These are phyloP conservation scores for Fragosphaeria purpurea DNA, from an alignment of 2,329 filamentous ascomycete species.

Conservation along the genomic window DNA sequence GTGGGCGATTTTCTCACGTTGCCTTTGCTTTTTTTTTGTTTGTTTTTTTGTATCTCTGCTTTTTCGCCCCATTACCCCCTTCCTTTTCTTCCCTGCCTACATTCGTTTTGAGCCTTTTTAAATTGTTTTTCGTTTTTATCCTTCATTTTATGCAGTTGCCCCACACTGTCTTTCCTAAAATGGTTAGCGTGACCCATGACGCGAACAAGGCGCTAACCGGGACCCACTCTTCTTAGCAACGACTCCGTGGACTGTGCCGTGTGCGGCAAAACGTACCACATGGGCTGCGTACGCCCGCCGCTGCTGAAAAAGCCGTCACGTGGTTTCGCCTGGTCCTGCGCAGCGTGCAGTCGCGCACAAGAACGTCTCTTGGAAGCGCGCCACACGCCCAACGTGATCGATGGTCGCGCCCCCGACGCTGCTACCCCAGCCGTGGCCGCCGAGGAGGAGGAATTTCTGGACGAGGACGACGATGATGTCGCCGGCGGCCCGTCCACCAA, in stretches of 20 bases:
- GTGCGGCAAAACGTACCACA: constrained; percentile 91
- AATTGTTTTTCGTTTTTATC: constrained; percentile 11
- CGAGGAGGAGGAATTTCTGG: constrained; percentile 53
- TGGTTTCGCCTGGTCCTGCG: constrained; percentile 97
- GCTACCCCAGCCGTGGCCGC: constrained; percentile 33
- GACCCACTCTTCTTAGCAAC: constrained; percentile 42
- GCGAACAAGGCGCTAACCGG: constrained; percentile 12
- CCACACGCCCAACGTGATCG: constrained; percentile 65
- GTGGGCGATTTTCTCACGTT: constrained; percentile 21
- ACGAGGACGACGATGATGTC: constrained; percentile 69
- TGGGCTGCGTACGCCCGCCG: constrained; percentile 91
- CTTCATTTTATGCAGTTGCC: constrained; percentile 9
- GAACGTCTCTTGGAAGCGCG: constrained; percentile 86
- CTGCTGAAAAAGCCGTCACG: constrained; percentile 91
- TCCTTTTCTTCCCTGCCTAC: background rate
- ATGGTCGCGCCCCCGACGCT: constrained; percentile 48
- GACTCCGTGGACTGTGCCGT: constrained; percentile 97
- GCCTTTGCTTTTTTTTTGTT: background rate
- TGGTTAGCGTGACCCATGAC: constrained; percentile 9
- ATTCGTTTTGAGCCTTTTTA: constrained; percentile 4
- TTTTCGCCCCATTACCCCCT: background rate
- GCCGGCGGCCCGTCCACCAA: constrained; percentile 45
- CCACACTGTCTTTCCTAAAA: constrained; percentile 8
- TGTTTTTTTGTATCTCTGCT: background rate
- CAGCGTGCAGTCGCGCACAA: constrained; percentile 89